A percentile compares a stretch with the other conserved stretches of the same genome.
Evolutionary conservation across 306 rosid species (phyloP).

Genomic region (Benincasa hispida): DNA sequence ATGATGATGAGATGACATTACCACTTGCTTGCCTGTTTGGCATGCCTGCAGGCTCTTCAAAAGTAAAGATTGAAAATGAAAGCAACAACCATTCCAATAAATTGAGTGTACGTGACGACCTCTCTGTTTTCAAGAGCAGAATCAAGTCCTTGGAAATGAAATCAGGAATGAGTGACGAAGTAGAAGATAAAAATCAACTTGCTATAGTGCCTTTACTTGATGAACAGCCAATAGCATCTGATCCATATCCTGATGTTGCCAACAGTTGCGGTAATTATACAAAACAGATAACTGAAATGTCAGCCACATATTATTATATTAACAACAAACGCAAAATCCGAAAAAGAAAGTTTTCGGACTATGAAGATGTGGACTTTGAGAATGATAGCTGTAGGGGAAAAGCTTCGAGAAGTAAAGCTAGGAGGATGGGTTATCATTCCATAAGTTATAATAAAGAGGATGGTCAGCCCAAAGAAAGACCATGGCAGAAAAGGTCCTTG

Average conservation of each 20-base stretch:
- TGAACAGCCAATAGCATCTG: conserved; percentile 22
- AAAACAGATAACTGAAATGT: conserved; percentile 17
- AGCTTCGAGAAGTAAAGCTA: conserved; percentile 16
- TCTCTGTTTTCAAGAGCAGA: conserved; percentile 15
- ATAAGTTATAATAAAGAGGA: conserved; percentile 22
- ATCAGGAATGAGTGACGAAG: conserved; percentile 13
- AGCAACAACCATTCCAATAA: conserved; percentile 10
- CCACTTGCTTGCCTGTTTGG: conserved; percentile 45
- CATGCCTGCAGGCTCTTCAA: conserved; percentile 7
- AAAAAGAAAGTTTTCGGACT: conserved; percentile 21
- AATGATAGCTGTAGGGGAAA: conserved; percentile 29
- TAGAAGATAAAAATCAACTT: conserved; percentile 24
- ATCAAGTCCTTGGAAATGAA: conserved; percentile 17
- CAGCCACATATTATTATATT: conserved; percentile 18
- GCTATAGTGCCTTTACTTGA: conserved; percentile 40
- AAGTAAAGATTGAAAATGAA: conserved; percentile 3
- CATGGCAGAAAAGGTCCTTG: conserved; percentile 36
- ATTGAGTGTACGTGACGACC: conserved; percentile 7
- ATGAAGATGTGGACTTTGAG: conserved; percentile 39
- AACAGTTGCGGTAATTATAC: conserved; percentile 19
- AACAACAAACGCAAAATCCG: conserved; percentile 22
- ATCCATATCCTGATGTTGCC: conserved; percentile 2
- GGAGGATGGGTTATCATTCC: conserved; percentile 13
- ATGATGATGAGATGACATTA: conserved; percentile 48
- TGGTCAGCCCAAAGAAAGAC: conserved; percentile 18